phyloP scores from a whole-genome alignment of 179 eudicot species.

The Carnegiea gigantea region DNA sequence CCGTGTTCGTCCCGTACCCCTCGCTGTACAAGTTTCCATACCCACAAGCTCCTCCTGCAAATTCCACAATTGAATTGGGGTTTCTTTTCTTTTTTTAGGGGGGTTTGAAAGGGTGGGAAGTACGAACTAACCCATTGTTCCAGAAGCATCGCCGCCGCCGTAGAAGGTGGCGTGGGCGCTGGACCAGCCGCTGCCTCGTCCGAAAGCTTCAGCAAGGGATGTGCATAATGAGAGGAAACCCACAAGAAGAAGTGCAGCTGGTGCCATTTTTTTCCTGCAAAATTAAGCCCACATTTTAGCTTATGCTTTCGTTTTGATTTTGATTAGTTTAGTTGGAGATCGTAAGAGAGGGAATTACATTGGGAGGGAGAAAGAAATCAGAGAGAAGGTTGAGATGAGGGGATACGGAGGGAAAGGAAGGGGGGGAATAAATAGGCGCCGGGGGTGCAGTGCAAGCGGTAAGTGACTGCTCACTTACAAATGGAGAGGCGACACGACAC shows the following conservation, averaged over 20 bases:
- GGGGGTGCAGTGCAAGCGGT: background rate
- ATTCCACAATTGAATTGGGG: background rate
- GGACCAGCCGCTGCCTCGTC: slow-evolving; percentile 40
- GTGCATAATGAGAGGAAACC: background rate
- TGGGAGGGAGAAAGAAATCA: background rate
- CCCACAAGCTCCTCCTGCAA: slow-evolving; percentile 50
- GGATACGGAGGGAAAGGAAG: background rate
- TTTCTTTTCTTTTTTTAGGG: background rate
- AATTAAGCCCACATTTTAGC: slow-evolving; percentile 7
- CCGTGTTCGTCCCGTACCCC: slow-evolving; percentile 51
- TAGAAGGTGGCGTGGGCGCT: slow-evolving; percentile 76
- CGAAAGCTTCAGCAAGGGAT: background rate
- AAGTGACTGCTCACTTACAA: background rate
- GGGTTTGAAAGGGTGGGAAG: too few species aligned
- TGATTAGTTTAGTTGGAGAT: background rate
- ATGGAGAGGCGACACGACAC: background rate
- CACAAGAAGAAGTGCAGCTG: background rate
- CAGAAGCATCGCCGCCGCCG: slow-evolving; percentile 72
- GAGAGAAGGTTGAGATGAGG: background rate
- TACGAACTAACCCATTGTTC: slow-evolving; percentile 44
- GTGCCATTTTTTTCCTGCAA: background rate
- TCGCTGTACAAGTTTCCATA: slow-evolving; percentile 44
- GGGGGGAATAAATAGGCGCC: slow-evolving; percentile 1
- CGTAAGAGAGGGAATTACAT: background rate
- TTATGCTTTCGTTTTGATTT: background rate